These are phyloP conservation scores for Brassica rapa DNA, from an alignment of 345 rosid species.

Conservation along the genomic window DNA sequence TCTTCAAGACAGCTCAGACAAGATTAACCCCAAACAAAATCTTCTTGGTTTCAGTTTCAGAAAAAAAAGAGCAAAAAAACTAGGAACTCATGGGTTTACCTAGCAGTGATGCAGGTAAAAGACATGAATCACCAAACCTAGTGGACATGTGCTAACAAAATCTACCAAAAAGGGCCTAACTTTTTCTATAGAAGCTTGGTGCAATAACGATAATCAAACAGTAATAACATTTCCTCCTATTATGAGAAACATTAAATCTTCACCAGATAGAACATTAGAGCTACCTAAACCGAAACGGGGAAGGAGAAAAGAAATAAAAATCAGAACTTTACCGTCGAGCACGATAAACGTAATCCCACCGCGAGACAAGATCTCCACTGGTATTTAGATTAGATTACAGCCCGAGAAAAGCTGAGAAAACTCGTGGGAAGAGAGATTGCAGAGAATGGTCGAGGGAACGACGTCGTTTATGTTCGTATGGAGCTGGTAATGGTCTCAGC, in stretches of 20 bases:
- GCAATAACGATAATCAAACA: neutral
- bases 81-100: no score
- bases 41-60: neutral
- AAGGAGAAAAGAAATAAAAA: conserved; percentile 2
- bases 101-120: no score
- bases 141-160: neutral
- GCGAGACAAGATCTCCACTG: conserved; percentile 31
- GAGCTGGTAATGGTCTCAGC: conserved; percentile 33
- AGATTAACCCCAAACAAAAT: neutral
- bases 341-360: conserved; percentile 21
- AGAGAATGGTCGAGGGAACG: conserved; percentile 24
- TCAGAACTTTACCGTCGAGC: conserved; percentile 23
- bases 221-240: neutral
- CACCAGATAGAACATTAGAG: neutral
- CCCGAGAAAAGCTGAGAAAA: conserved; percentile 29
- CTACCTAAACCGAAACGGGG: neutral
- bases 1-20: conserved; percentile 13
- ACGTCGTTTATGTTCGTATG: conserved; percentile 21
- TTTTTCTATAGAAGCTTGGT: conserved; percentile 2
- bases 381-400: neutral
- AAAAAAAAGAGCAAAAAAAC: no score
- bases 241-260: neutral
- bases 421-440: conserved; percentile 31
- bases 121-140: neutral
- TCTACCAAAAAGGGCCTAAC: conserved; percentile 1